phyloP scores from a whole-genome alignment of 768 basidiomycete genomes.

The Fibroporia radiculosa region DNA sequence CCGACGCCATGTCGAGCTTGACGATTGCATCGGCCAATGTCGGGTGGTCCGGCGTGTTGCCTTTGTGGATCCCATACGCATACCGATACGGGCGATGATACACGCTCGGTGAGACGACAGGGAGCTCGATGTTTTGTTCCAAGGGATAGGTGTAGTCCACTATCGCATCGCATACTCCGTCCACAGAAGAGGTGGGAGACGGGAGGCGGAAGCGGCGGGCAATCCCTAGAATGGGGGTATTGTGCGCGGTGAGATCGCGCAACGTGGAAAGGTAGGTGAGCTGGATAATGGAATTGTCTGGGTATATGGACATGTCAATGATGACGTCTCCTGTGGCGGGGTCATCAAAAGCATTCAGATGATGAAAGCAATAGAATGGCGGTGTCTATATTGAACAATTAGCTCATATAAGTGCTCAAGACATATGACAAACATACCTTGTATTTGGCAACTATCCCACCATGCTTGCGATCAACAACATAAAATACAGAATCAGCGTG shows the following conservation, averaged over 20 bases:
- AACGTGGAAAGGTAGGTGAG: constrained; percentile 24
- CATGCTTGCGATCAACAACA: constrained; percentile 29
- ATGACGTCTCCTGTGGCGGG: constrained; percentile 23
- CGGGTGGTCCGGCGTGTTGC: constrained; percentile 13
- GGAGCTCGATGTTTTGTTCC: constrained; percentile 22
- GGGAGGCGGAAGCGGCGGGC: constrained; percentile 26
- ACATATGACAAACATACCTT: constrained; percentile 9
- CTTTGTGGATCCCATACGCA: constrained; percentile 9
- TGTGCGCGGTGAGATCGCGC: constrained; percentile 20
- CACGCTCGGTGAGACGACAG: constrained; percentile 25
- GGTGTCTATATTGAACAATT: constrained; percentile 11
- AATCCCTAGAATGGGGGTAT: constrained; percentile 12
- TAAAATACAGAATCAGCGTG: constrained; percentile 27
- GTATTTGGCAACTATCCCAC: constrained; percentile 31
- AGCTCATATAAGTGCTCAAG: not conserved
- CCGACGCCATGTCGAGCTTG: constrained; percentile 27
- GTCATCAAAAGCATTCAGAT: constrained; percentile 33
- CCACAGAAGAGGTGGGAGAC: constrained; percentile 15
- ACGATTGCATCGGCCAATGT: constrained; percentile 28
- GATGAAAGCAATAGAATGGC: constrained; percentile 34
- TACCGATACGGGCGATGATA: constrained; percentile 21
- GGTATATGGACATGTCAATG: constrained; percentile 29
- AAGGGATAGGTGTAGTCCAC: constrained; percentile 11
- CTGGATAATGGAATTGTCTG: constrained; percentile 25
- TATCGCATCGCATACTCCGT: constrained; percentile 14